Percentiles rank a stretch among this genome's conserved stretches.
These are phyloP conservation scores for Arthrobotrys conoides DNA, from an alignment of 2,329 filamentous ascomycete genomes.

Conservation along the genomic window DNA sequence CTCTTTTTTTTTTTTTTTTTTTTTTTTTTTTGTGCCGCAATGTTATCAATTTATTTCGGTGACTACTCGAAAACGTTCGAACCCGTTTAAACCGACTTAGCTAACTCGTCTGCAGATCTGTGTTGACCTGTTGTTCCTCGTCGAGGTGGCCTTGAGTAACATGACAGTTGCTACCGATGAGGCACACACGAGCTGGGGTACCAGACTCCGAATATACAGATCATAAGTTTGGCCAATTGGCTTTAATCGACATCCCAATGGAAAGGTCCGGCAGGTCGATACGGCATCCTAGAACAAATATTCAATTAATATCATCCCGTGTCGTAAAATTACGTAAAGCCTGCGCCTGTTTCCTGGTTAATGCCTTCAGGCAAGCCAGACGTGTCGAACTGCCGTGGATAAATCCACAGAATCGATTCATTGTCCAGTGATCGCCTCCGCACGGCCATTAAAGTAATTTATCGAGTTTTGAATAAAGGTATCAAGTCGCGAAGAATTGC, in stretches of 20 bases:
- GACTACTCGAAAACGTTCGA: too few species aligned
- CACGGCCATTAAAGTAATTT: conserved; percentile 4
- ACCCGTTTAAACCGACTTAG: too few species aligned
- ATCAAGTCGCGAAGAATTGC: conserved; percentile 28
- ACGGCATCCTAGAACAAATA: conserved; percentile 2
- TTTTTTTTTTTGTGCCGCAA: too few species aligned
- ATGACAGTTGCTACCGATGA: not conserved
- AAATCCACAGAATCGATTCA: not conserved
- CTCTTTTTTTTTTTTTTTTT: too few species aligned
- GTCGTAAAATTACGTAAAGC: not conserved
- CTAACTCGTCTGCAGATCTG: too few species aligned
- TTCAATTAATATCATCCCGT: not conserved
- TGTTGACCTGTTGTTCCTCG: not conserved
- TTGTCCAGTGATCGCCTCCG: not conserved
- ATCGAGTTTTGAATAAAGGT: conserved; percentile 38
- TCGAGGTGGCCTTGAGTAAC: not conserved
- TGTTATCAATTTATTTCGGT: too few species aligned
- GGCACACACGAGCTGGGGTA: too few species aligned
- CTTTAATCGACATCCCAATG: not conserved
- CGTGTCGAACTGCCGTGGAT: conserved; percentile 25
- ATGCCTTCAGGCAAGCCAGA: not conserved
- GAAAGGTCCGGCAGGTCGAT: conserved; percentile 6
- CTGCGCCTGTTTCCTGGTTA: not conserved
- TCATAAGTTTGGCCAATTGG: not conserved
- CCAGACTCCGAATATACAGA: not conserved